Base-by-base conservation (phyloP, 768 basidiomycete genomes). In the Pholiota conissans region DNA sequence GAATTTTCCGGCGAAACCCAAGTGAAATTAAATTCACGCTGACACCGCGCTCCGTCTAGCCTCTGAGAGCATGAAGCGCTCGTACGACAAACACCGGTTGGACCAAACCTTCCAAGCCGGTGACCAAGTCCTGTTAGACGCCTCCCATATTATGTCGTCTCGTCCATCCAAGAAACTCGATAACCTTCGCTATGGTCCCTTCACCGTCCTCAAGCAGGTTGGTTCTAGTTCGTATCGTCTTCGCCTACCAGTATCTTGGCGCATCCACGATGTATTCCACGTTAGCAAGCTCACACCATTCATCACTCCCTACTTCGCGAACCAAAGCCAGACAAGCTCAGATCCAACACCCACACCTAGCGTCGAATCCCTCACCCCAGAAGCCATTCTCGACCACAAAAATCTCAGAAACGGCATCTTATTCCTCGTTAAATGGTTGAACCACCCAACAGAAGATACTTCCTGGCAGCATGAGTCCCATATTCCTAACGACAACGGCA, bases 131-230 rank as follows among this genome's bases (percentile, higher is more conserved):
- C 66, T 65, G 22, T 37, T 72, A 0, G 61, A 69, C 26, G 57
- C 52, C 0, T 50, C 52, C 5, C 50, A 70, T 32, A 62, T 73
- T 14, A 40, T 37, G 4, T 62, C 60, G 0, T 42, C 55, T 0
- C 45, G 57, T 10, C 65, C 65, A 0, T 55, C 54, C 20, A 60
- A 59, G 30, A 72, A 67, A 46, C 49, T 70, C 14, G 61, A 66
- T 27, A 48, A 67, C 26, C 53, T 66, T 52, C 51, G 61, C 16
- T 53, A 53, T 27, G 71, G 71, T 0, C 73, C 71, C 0, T 74
- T 71, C 60, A 59, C 56, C 16, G 59, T 74, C 14, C 28, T 59
- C 0, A 39, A 61, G 10, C 59, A 58, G 16, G 35, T 68, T 16
- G 64, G 69, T 0, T 11, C 27, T 0, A 39, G 35, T 2, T 49